Percentiles rank a stretch among this genome's conserved stretches.
phyloP scores from a whole-genome alignment of 2,329 filamentous ascomycete species.

The Penicillium sp. region DNA sequence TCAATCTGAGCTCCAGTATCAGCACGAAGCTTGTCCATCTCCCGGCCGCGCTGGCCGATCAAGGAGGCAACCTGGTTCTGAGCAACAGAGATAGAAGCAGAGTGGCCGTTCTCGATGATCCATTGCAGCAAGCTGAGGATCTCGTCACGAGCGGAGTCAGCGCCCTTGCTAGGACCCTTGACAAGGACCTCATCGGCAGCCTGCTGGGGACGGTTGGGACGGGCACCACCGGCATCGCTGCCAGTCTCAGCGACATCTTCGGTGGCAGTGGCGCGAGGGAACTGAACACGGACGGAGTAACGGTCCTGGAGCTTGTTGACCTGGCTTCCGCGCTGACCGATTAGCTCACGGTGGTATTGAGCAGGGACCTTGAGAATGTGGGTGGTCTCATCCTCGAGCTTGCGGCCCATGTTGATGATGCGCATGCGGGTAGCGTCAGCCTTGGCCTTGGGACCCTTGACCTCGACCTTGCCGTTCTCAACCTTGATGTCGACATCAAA shows the following conservation, averaged over 20 bases:
- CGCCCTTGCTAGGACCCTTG: constrained; percentile 88
- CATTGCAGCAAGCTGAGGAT: constrained; percentile 87
- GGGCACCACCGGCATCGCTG: constrained; percentile 63
- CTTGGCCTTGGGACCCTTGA: constrained; percentile 95
- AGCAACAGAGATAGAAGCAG: constrained; percentile 77
- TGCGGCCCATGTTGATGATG: constrained; percentile 75
- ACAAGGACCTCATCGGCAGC: constrained; percentile 85
- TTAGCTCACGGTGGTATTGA: constrained; percentile 91
- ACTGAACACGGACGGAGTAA: constrained; percentile 94
- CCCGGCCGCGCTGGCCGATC: constrained; percentile 86
- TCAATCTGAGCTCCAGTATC: constrained; percentile 87
- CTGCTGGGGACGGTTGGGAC: constrained; percentile 69
- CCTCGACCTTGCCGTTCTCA: constrained; percentile 88
- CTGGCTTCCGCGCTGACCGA: constrained; percentile 81
- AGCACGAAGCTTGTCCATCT: constrained; percentile 86
- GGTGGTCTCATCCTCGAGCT: constrained; percentile 87
- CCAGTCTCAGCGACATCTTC: constrained; percentile 69
- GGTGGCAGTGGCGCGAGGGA: constrained; percentile 64
- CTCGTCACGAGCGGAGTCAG: constrained; percentile 88
- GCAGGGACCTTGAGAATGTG: constrained; percentile 87
- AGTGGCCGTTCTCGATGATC: constrained; percentile 82
- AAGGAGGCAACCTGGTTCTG: constrained; percentile 91
- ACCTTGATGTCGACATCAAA: constrained; percentile 81
- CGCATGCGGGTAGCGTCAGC: constrained; percentile 82
- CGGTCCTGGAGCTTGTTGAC: constrained; percentile 90